These are phyloP conservation scores for Pichia membranifaciens DNA, from an alignment of 805 yeast genomes.

Conservation along the genomic window DNA sequence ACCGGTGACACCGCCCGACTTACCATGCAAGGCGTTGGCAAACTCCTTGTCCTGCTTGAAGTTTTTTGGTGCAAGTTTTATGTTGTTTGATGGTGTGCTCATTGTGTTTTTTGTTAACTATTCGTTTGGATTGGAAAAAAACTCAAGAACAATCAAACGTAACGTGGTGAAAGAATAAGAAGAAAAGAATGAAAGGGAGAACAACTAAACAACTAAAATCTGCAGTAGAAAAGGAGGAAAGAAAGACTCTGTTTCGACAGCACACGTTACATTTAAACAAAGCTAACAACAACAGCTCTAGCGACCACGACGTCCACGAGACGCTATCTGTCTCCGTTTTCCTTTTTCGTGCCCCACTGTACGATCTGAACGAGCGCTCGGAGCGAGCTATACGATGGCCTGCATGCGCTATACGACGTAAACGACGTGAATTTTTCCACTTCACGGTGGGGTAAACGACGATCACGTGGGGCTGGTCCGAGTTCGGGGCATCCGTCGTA, in stretches of 20 bases:
- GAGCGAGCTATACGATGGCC: neutral
- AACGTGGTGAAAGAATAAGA: no score
- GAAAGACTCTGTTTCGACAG: neutral
- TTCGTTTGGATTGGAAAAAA: no score
- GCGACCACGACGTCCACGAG: neutral
- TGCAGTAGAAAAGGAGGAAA: neutral
- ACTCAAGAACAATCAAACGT: no score
- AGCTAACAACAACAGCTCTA: neutral
- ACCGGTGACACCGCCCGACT: constrained; percentile 60
- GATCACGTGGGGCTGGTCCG: no score
- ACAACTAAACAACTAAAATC: no score
- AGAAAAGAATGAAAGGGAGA: neutral
- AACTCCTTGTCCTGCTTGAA: constrained; percentile 61
- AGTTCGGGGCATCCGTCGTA: no score
- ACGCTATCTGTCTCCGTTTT: no score
- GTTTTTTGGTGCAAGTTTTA: constrained; percentile 47
- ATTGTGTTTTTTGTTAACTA: neutral
- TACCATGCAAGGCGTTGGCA: constrained; percentile 84
- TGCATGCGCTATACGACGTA: neutral
- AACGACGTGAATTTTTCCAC: neutral
- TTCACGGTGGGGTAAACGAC: no score
- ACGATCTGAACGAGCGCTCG: no score
- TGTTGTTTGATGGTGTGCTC: constrained; percentile 12
- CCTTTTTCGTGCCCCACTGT: no score
- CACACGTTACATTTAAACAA: neutral